phyloP scores from a whole-genome alignment of 768 basidiomycete species.

The Termitomyces sp. region DNA sequence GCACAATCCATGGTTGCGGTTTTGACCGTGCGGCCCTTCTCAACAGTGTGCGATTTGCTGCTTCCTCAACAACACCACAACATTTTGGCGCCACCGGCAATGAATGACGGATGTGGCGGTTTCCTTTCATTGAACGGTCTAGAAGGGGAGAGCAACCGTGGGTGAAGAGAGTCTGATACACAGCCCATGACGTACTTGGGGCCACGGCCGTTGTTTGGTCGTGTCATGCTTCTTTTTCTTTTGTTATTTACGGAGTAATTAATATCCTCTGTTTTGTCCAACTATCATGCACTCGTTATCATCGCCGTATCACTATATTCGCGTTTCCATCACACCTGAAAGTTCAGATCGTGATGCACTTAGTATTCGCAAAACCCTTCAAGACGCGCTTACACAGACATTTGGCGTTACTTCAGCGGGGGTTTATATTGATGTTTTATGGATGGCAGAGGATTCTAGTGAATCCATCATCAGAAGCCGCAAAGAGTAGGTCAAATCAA shows the following conservation, averaged over 20 bases:
- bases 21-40: slow-evolving; percentile 35
- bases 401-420: slow-evolving; percentile 50
- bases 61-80: slow-evolving; percentile 53
- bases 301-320: slow-evolving; percentile 38
- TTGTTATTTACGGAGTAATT: too few relatives aligned
- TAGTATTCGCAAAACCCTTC: slow-evolving; percentile 45
- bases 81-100: slow-evolving; percentile 19
- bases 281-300: slow-evolving; percentile 15
- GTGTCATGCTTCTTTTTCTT: not conserved
- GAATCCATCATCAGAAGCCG: slow-evolving; percentile 36
- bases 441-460: slow-evolving; percentile 35
- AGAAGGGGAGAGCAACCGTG: not conserved
- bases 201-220: slow-evolving; percentile 4
- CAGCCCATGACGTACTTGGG: slow-evolving; percentile 10
- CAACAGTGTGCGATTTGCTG: slow-evolving; percentile 30
- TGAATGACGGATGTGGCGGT: not conserved
- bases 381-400: slow-evolving; percentile 46
- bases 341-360: slow-evolving; percentile 30
- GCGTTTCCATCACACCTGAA: slow-evolving; percentile 34
- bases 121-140: not conserved
- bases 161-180: not conserved
- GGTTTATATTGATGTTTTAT: slow-evolving; percentile 54
- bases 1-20: slow-evolving; percentile 69
- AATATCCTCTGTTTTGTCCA: not conserved
- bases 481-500: slow-evolving; percentile 26